A percentile compares a stretch with the other conserved stretches of the same genome.
phyloP scores from a whole-genome alignment of 2,329 filamentous ascomycete species.

The Colletotrichum chlorophyti region DNA sequence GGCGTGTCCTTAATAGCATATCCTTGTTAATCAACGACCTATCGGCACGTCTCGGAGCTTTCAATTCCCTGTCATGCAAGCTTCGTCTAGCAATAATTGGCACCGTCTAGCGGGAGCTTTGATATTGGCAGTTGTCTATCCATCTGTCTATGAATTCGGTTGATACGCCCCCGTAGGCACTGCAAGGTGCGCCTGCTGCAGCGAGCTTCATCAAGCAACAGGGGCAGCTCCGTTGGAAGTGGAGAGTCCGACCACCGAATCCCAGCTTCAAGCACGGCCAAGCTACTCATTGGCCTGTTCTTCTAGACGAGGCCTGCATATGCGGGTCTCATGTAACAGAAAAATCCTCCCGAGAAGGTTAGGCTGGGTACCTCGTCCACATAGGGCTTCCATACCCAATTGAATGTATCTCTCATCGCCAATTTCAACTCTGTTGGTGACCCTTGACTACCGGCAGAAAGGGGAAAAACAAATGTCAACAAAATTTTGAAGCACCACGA shows the following conservation, averaged over 20 bases:
- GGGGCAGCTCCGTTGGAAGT: background rate
- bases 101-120: no score
- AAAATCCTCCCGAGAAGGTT: conserved; percentile 14
- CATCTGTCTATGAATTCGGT: no score
- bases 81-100: conserved; percentile 23
- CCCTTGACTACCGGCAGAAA: conserved; percentile 29
- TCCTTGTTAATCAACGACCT: no score
- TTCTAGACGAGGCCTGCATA: conserved; percentile 25
- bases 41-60: no score
- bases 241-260: conserved; percentile 1
- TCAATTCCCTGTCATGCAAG: conserved; percentile 19
- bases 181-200: background rate
- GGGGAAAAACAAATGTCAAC: conserved; percentile 28
- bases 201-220: background rate
- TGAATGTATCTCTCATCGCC: background rate
- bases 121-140: no score
- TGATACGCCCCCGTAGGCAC: no score
- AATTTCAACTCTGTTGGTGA: conserved; percentile 19
- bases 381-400: no score
- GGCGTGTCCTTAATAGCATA: no score
- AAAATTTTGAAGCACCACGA: conserved; percentile 29
- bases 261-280: conserved; percentile 18
- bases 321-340: conserved; percentile 17
- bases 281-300: conserved; percentile 24
- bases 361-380: background rate